A percentile compares a stretch with the other conserved stretches of the same genome.
Evolutionary conservation across 176 grass and related monocot genomes (phyloP).

Genomic region (Phoenix roebelenii): DNA sequence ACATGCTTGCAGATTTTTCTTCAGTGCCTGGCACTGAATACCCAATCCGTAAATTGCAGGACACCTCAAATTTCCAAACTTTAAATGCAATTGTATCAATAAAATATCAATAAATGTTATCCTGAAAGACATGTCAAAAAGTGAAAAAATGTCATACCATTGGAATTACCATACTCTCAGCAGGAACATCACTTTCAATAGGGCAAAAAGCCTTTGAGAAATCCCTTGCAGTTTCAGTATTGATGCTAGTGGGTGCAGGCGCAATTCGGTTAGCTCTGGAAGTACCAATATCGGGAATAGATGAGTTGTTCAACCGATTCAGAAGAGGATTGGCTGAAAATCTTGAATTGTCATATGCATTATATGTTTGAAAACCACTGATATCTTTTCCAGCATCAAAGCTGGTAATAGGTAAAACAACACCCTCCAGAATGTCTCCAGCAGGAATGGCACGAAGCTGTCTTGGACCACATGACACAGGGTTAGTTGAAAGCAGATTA

Average conservation of each 20-base stretch:
- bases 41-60: not conserved
- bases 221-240: slow-evolving; percentile 1
- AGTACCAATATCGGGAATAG: not conserved
- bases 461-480: not conserved
- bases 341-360: not conserved
- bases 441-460: not conserved
- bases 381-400: not conserved
- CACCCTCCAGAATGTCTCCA: too few species aligned
- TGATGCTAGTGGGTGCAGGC: not conserved
- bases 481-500: not conserved
- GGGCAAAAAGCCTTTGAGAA: not conserved
- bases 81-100: not conserved
- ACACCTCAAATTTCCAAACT: not conserved
- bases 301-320: not conserved
- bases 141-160: not conserved
- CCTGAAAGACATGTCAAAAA: not conserved
- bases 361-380: not conserved
- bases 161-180: not conserved
- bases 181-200: not conserved
- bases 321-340: not conserved
- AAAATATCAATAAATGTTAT: slow-evolving; percentile 1
- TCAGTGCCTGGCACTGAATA: not conserved
- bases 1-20: not conserved
- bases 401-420: not conserved
- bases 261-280: not conserved